Evolutionary conservation across 2,329 filamentous ascomycete genomes (phyloP).

Genomic region (Botrytis porri): DNA sequence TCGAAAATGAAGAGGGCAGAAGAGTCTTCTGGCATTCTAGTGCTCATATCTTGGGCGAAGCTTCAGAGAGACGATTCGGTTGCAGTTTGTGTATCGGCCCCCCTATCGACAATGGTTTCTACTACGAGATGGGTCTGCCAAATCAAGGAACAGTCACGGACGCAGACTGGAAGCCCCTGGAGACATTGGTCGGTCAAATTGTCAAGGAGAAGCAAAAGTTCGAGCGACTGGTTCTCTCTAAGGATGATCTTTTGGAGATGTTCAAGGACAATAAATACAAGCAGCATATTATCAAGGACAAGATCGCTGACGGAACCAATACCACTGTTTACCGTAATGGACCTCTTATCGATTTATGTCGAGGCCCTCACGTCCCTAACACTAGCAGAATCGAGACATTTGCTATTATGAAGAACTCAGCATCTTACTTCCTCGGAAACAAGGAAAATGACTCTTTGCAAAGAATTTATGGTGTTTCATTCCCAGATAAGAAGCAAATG

Average conservation of each 20-base stretch:
- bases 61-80: conserved; percentile 83
- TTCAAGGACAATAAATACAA: conserved; percentile 99
- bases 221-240: conserved; percentile 82
- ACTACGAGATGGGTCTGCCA: conserved; percentile 91
- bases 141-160: conserved; percentile 68
- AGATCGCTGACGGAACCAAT: conserved; percentile 81
- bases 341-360: conserved; percentile 90
- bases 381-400: conserved; percentile 94
- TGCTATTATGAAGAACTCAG: conserved; percentile 76
- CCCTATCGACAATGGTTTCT: conserved; percentile 87
- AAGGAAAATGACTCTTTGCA: conserved; percentile 92
- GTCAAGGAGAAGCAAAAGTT: conserved; percentile 98
- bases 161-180: conserved; percentile 79
- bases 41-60: conserved; percentile 94
- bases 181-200: conserved; percentile 74
- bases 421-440: conserved; percentile 90
- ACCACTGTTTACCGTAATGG: conserved; percentile 93
- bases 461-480: conserved; percentile 94
- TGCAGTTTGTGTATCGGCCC: conserved; percentile 93
- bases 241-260: conserved; percentile 91
- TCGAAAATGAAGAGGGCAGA: conserved; percentile 70
- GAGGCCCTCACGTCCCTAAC: conserved; percentile 90
- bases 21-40: conserved; percentile 98
- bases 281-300: conserved; percentile 93
- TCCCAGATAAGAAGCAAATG: conserved; percentile 93